Conservation (phyloP, 768 basidiomycete genomes). For the Mycena alexandri region DNA sequence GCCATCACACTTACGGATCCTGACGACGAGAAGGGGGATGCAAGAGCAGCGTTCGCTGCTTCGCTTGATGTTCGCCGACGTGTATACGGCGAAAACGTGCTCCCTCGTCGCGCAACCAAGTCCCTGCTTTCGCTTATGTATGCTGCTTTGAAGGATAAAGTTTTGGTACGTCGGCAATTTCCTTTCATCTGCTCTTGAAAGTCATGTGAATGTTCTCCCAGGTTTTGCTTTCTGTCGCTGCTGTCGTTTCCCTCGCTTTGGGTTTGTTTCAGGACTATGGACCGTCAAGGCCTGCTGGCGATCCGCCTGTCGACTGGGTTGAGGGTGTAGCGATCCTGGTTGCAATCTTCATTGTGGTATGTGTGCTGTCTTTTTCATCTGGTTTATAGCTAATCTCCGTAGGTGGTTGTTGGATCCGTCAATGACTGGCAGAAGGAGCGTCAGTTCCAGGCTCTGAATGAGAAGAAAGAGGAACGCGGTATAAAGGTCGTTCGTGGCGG, state of each 20-base stretch:
- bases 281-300: constrained; percentile 63
- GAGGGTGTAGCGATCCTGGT: constrained; percentile 90
- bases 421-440: constrained; percentile 99
- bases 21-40: constrained; percentile 43
- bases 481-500: constrained; percentile 87
- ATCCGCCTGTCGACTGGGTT: constrained; percentile 95
- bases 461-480: constrained; percentile 93
- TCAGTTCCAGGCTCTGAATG: constrained; percentile 93
- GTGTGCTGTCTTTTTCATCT: constrained; percentile 43
- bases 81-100: constrained; percentile 81
- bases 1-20: constrained; percentile 57
- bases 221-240: constrained; percentile 93
- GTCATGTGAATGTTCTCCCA: constrained; percentile 44
- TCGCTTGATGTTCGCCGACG: constrained; percentile 70
- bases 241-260: constrained; percentile 91
- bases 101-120: constrained; percentile 78
- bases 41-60: constrained; percentile 52
- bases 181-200: constrained; percentile 3
- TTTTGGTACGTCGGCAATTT: constrained; percentile 68
- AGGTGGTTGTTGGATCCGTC: constrained; percentile 92
- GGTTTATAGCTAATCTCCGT: constrained; percentile 9
- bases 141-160: constrained; percentile 90
- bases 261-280: constrained; percentile 97
- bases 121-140: constrained; percentile 84
- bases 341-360: constrained; percentile 80